Conservation (phyloP, 345 rosid genomes). For the Populus pruinosa region DNA sequence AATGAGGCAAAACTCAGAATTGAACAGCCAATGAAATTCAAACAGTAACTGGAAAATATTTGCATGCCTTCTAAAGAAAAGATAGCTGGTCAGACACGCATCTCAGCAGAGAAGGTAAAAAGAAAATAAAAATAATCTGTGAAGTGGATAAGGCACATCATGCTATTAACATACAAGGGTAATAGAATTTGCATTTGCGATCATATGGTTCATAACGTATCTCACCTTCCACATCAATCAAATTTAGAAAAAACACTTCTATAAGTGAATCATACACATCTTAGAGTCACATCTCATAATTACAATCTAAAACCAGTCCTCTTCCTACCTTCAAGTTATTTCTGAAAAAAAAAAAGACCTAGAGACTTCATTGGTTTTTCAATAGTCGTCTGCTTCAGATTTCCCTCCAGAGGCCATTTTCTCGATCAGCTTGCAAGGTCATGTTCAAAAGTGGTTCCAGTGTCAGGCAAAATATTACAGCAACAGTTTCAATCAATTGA, state of each 20-base stretch:
- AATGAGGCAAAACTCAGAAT: slow-evolving; percentile 18
- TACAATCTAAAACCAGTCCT: not conserved
- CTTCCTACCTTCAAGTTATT: not conserved
- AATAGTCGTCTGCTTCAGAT: not conserved
- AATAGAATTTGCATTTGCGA: not conserved
- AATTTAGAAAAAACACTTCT: not conserved
- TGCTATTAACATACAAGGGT: not conserved
- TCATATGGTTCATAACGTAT: not conserved
- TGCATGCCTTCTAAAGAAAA: not conserved
- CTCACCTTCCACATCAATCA: not conserved
- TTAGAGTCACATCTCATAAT: not conserved
- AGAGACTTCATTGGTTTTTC: not conserved
- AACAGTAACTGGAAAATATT: not conserved
- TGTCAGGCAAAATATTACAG: too few species aligned
- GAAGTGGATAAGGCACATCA: not conserved
- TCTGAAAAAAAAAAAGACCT: not conserved
- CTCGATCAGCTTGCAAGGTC: not conserved
- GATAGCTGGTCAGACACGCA: not conserved
- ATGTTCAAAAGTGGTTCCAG: not conserved
- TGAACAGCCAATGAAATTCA: slow-evolving; percentile 6
- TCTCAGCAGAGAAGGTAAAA: too few species aligned
- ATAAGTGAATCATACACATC: not conserved
- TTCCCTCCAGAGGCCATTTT: not conserved
- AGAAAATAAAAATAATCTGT: too few species aligned
- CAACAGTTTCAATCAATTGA: not conserved